These are phyloP conservation scores for Auricularia heimuer DNA, from an alignment of 768 basidiomycete species.

Conservation along the genomic window DNA sequence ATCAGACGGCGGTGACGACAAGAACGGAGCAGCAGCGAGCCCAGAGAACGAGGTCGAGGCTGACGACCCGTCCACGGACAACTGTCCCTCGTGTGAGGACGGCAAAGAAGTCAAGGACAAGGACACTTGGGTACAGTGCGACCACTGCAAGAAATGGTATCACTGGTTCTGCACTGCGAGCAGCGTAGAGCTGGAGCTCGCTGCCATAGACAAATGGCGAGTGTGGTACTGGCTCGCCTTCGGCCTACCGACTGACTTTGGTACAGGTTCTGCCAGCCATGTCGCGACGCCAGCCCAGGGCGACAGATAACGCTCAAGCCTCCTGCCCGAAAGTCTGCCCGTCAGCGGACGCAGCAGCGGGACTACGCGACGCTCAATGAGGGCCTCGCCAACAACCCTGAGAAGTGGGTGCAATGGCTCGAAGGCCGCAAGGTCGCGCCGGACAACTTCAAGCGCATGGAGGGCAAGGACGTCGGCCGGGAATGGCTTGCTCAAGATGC, in stretches of 20 bases:
- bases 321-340: constrained; percentile 70
- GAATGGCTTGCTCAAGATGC: constrained; percentile 70
- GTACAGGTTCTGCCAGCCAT: constrained; percentile 60
- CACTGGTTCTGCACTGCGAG: constrained; percentile 66
- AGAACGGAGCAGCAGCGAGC: neutral
- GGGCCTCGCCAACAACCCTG: constrained; percentile 47
- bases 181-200: constrained; percentile 49
- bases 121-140: constrained; percentile 77
- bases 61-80: constrained; percentile 11
- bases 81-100: constrained; percentile 45
- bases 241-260: constrained; percentile 12
- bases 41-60: neutral
- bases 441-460: constrained; percentile 57
- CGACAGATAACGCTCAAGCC: constrained; percentile 64
- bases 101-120: constrained; percentile 34
- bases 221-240: constrained; percentile 15
- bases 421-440: constrained; percentile 54
- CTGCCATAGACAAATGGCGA: constrained; percentile 70
- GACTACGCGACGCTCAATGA: constrained; percentile 73
- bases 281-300: constrained; percentile 47
- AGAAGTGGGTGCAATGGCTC: constrained; percentile 60
- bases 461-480: constrained; percentile 52
- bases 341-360: constrained; percentile 53
- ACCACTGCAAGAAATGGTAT: constrained; percentile 73
- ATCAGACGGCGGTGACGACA: neutral